A percentile compares a stretch with the other conserved stretches of the same genome.
Conservation (phyloP, 805 yeast genomes). For the Tetrapisispora fleetii region DNA sequence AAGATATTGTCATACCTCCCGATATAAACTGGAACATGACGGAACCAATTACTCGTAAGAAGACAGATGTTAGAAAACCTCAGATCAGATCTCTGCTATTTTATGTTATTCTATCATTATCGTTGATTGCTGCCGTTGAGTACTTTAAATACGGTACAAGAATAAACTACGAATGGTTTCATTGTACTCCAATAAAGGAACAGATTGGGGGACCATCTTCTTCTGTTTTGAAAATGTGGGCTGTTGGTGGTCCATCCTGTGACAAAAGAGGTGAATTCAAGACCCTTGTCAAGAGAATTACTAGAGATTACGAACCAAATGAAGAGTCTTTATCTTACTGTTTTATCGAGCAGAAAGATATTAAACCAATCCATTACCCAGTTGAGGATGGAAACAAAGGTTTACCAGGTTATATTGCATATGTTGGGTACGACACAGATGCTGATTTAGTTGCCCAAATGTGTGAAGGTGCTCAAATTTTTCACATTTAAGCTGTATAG, state of each 20-base stretch:
- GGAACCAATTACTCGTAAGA: not conserved
- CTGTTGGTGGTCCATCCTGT: constrained; percentile 37
- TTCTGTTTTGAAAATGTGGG: constrained; percentile 26
- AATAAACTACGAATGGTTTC: constrained; percentile 37
- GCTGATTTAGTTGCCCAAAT: constrained; percentile 12
- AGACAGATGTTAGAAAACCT: constrained; percentile 2
- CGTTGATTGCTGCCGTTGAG: constrained; percentile 33
- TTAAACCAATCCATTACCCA: constrained; percentile 27
- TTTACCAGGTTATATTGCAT: constrained; percentile 28
- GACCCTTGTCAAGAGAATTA: constrained; percentile 31
- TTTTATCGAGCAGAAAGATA: constrained; percentile 25
- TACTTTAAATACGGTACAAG: constrained; percentile 35
- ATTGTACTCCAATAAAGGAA: constrained; percentile 31
- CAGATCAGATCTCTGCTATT: constrained; percentile 19
- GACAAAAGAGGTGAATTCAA: constrained; percentile 37
- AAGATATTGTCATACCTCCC: not conserved
- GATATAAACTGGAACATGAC: not conserved
- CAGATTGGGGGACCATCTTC: constrained; percentile 15
- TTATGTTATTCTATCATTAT: constrained; percentile 23
- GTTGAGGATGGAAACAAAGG: constrained; percentile 25
- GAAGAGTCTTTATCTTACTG: constrained; percentile 30
- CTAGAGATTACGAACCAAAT: constrained; percentile 34
- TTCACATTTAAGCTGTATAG: constrained; percentile 16
- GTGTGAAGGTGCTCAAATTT: constrained; percentile 22
- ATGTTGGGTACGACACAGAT: constrained; percentile 25